Evolutionary conservation across 768 basidiomycete species (phyloP).

Genomic region (Boletus rubroflammeus): DNA sequence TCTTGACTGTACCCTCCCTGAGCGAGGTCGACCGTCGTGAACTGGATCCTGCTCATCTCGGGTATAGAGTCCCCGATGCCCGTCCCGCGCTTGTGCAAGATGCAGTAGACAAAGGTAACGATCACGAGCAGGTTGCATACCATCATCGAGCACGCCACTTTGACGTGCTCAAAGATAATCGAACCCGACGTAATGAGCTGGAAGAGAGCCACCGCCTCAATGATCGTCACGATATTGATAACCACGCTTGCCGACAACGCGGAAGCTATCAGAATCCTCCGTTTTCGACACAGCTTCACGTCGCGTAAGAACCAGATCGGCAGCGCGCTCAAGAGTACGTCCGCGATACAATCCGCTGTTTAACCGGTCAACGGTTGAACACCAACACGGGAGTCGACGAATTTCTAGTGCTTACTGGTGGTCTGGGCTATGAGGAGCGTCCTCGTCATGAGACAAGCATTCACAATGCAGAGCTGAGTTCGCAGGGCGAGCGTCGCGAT

Average conservation of each 20-base stretch:
- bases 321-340: conserved; percentile 19
- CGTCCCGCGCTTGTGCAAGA: neutral
- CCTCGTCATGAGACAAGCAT: neutral
- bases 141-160: neutral
- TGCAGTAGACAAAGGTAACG: conserved; percentile 12
- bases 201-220: neutral
- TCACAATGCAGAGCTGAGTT: conserved; percentile 2
- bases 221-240: neutral
- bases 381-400: neutral
- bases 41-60: neutral
- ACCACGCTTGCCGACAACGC: neutral
- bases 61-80: neutral
- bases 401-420: conserved; percentile 9
- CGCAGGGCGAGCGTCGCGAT: conserved; percentile 6
- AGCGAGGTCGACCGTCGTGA: conserved; percentile 5
- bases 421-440: neutral
- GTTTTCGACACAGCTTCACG: conserved; percentile 13
- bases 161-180: neutral
- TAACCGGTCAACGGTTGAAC: neutral
- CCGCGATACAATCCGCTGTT: conserved; percentile 22
- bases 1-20: neutral
- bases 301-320: conserved; percentile 17
- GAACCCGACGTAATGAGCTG: neutral
- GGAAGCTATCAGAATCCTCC: conserved; percentile 17
- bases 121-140: conserved; percentile 15